Conservation (phyloP, 768 basidiomycete species). For the Pholiota microspora region DNA sequence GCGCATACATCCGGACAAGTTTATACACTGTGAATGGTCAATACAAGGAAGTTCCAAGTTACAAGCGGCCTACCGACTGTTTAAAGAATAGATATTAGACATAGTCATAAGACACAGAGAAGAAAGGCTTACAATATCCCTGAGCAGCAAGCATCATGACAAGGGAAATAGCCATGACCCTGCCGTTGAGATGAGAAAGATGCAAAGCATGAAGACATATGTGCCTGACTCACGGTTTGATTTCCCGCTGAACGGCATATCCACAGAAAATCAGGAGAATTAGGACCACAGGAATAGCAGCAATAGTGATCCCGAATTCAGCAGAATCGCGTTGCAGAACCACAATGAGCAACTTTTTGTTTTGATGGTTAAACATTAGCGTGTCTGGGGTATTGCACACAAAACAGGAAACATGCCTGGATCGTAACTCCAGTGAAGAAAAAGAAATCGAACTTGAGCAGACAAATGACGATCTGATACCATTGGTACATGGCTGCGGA, state of each 20-base stretch:
- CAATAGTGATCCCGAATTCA: slow-evolving; percentile 81
- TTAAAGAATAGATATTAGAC: slow-evolving; percentile 1
- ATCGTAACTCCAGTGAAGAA: slow-evolving; percentile 85
- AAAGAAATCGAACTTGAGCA: slow-evolving; percentile 91
- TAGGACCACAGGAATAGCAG: slow-evolving; percentile 80
- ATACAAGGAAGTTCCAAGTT: neutral
- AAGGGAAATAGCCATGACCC: slow-evolving; percentile 74
- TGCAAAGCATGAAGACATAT: neutral
- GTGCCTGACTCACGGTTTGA: slow-evolving; percentile 66
- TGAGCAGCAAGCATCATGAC: slow-evolving; percentile 74
- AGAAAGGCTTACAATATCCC: slow-evolving; percentile 64
- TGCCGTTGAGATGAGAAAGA: slow-evolving; percentile 21
- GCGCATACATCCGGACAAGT: slow-evolving; percentile 78
- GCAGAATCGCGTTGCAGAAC: slow-evolving; percentile 62
- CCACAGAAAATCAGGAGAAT: slow-evolving; percentile 63
- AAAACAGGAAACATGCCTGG: slow-evolving; percentile 48
- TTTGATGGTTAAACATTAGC: neutral
- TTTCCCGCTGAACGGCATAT: slow-evolving; percentile 74
- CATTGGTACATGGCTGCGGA: slow-evolving; percentile 79
- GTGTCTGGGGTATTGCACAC: too few species aligned
- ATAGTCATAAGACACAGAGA: neutral
- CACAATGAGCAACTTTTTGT: slow-evolving; percentile 69
- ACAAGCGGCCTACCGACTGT: slow-evolving; percentile 36
- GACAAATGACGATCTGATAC: slow-evolving; percentile 85
- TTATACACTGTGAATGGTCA: slow-evolving; percentile 61